Conservation (phyloP, 345 rosid genomes). For the Arabidopsis suecica region DNA sequence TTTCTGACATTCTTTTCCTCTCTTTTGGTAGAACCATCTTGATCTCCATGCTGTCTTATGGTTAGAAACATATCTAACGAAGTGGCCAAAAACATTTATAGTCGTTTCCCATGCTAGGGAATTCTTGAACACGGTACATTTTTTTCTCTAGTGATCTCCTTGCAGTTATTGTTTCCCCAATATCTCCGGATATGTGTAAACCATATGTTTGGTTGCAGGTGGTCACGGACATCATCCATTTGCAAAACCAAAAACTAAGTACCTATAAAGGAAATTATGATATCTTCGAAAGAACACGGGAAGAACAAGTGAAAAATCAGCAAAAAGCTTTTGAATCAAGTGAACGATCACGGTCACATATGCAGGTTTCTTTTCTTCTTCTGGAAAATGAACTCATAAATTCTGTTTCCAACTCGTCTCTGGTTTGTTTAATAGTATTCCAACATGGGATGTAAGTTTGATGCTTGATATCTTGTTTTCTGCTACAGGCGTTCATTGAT, state of each 20-base stretch:
- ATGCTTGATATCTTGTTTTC: conserved; percentile 33
- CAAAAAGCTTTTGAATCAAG: conserved; percentile 90
- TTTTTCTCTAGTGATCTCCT: conserved; percentile 21
- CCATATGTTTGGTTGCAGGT: conserved; percentile 61
- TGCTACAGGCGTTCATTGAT: conserved; percentile 88
- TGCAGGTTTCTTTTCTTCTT: conserved; percentile 69
- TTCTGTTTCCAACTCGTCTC: conserved; percentile 19
- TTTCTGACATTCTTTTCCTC: conserved; percentile 24
- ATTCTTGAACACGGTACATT: conserved; percentile 84
- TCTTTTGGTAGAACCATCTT: conserved; percentile 87
- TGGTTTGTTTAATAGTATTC: conserved; percentile 25
- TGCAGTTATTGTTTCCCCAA: conserved; percentile 25
- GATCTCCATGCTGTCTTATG: conserved; percentile 99
- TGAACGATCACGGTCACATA: conserved; percentile 82
- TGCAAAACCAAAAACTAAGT: conserved; percentile 80
- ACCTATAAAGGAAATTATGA: conserved; percentile 92
- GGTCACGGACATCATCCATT: conserved; percentile 93
- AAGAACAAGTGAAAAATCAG: conserved; percentile 88
- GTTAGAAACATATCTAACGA: conserved; percentile 90
- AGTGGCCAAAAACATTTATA: conserved; percentile 98
- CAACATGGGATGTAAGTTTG: conserved; percentile 10
- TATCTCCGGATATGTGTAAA: conserved; percentile 26
- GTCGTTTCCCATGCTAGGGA: conserved; percentile 99
- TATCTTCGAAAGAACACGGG: conserved; percentile 82
- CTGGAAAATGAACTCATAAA: conserved; percentile 13